phyloP scores from a whole-genome alignment of 1,284 basidiomycete species.

The Marasmius tenuissimus region DNA sequence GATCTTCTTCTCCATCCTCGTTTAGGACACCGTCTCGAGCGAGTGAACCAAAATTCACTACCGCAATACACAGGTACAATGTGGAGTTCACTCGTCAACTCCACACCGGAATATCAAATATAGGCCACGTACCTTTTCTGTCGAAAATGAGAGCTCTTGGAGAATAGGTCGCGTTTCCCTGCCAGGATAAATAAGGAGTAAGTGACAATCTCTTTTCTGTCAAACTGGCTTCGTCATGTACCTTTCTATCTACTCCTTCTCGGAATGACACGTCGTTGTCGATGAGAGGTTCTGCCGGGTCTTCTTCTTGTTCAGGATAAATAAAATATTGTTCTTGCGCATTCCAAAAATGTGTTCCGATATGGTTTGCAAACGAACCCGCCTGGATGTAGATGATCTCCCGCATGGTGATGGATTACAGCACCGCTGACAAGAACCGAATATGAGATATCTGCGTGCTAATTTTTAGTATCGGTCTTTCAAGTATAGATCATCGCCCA shows the following conservation, averaged over 20 bases:
- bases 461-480: neutral
- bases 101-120: neutral
- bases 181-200: conserved; percentile 8
- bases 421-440: neutral
- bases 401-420: conserved; percentile 49
- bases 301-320: conserved; percentile 46
- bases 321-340: conserved; percentile 71
- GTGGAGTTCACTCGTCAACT: neutral
- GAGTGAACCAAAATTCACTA: conserved; percentile 68
- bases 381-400: conserved; percentile 80
- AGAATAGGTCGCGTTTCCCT: conserved; percentile 60
- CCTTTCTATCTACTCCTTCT: conserved; percentile 52
- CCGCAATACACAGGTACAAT: neutral
- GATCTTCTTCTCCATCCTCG: conserved; percentile 26
- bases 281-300: conserved; percentile 42
- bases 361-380: conserved; percentile 63
- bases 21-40: conserved; percentile 41
- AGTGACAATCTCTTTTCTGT: neutral
- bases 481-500: neutral
- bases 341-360: conserved; percentile 81
- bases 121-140: conserved; percentile 51
- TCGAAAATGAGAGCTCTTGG: conserved; percentile 69
- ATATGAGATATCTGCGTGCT: neutral
- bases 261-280: conserved; percentile 63
- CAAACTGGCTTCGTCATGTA: conserved; percentile 23